Conservation (phyloP, 345 rosid species). For the Clarkia xantiana region DNA sequence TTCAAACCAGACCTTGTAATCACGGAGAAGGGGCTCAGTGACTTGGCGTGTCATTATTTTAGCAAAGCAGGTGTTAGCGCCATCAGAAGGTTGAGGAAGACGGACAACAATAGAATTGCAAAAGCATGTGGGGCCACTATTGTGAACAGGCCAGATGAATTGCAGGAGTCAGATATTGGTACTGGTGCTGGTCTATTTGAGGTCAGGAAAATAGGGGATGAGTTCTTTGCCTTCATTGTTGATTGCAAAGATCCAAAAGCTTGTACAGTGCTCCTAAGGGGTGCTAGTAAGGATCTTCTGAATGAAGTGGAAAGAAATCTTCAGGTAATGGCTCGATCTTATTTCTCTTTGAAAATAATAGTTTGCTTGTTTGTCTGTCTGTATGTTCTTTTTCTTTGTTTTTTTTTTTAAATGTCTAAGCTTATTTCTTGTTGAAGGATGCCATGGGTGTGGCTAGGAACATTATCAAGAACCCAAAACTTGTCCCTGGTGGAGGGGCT, state of each 20-base stretch:
- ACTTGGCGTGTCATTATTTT: constrained; percentile 82
- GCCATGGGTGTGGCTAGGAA: constrained; percentile 96
- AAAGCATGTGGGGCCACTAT: constrained; percentile 93
- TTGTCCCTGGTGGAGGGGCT: constrained; percentile 94
- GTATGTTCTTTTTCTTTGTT: too few relatives aligned
- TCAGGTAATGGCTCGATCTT: constrained; percentile 35
- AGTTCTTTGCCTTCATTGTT: constrained; percentile 75
- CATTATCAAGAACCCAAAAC: constrained; percentile 88
- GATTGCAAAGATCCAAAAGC: constrained; percentile 96
- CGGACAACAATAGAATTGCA: constrained; percentile 86
- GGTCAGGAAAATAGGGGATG: constrained; percentile 91
- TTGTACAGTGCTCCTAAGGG: constrained; percentile 81
- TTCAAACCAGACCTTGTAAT: constrained; percentile 84
- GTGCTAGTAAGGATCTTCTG: constrained; percentile 96
- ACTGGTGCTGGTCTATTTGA: constrained; percentile 91
- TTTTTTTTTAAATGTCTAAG: constrained; percentile 7
- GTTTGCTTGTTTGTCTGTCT: too few relatives aligned
- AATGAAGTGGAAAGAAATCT: constrained; percentile 94
- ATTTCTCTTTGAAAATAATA: constrained; percentile 6
- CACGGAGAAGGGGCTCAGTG: constrained; percentile 96
- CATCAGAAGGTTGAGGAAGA: constrained; percentile 84
- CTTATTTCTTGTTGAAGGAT: constrained; percentile 37
- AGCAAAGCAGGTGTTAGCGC: constrained; percentile 96
- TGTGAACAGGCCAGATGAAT: constrained; percentile 85
- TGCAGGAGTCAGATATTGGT: constrained; percentile 96